Evolutionary conservation across 164 flowering plant species (phyloP).

Genomic region (Stephania cephalantha): DNA sequence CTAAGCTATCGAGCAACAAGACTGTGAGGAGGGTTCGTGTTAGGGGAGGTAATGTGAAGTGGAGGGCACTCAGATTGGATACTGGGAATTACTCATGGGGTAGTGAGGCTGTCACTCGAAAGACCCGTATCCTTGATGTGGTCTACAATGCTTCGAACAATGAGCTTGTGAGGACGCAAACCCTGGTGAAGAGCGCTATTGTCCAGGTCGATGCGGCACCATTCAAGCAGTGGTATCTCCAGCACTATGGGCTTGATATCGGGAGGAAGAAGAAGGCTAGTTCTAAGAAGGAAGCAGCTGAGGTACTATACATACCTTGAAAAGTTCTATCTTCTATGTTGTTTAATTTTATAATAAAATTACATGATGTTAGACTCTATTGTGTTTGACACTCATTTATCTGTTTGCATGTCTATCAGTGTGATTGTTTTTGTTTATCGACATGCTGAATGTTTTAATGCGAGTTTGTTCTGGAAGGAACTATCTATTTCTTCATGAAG

Average conservation of each 20-base stretch:
- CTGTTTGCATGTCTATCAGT: neutral
- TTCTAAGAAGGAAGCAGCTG: slow-evolving; percentile 23
- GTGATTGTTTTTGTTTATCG: neutral
- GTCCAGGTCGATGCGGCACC: slow-evolving; percentile 32
- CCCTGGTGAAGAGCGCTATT: slow-evolving; percentile 29
- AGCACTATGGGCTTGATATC: slow-evolving; percentile 27
- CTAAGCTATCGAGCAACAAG: slow-evolving; percentile 32
- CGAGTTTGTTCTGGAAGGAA: no score
- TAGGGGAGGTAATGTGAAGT: slow-evolving; percentile 29
- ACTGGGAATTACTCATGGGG: slow-evolving; percentile 33
- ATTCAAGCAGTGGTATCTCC: slow-evolving; percentile 29
- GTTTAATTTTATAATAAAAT: no score
- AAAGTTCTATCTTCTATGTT: neutral
- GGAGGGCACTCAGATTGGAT: slow-evolving; percentile 30
- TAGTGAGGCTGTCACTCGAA: slow-evolving; percentile 28
- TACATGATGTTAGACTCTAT: neutral
- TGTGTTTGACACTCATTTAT: neutral
- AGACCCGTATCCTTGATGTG: slow-evolving; percentile 27
- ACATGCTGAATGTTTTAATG: no score
- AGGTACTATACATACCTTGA: slow-evolving; percentile 13
- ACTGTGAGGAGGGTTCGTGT: slow-evolving; percentile 30
- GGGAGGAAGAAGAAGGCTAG: slow-evolving; percentile 27
- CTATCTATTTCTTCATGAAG: no score
- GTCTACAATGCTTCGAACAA: slow-evolving; percentile 34
- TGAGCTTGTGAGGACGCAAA: slow-evolving; percentile 31